Percentiles rank a stretch among this genome's conserved stretches.
These are phyloP conservation scores for Vaccinium corymbosum DNA, from an alignment of 148 eudicot genomes.

Conservation along the genomic window DNA sequence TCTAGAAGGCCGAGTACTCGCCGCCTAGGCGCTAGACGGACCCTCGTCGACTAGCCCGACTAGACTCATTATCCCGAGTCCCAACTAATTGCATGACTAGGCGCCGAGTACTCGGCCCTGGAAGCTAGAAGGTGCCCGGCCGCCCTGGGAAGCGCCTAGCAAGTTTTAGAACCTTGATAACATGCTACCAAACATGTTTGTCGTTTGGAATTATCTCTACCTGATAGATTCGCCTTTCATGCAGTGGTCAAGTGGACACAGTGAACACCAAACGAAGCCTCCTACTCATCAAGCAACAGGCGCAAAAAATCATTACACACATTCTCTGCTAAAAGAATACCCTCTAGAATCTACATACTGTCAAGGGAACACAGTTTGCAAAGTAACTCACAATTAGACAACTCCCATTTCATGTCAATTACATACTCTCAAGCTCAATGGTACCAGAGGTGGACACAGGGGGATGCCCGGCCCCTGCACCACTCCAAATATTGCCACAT, in stretches of 20 bases:
- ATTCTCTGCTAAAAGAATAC: neutral
- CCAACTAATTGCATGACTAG: too few relatives aligned
- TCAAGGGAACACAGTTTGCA: neutral
- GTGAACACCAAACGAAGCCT: neutral
- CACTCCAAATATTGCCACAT: too few relatives aligned
- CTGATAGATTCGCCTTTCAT: neutral
- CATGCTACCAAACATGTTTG: neutral
- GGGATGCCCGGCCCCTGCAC: too few relatives aligned
- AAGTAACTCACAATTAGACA: neutral
- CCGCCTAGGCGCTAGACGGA: too few relatives aligned
- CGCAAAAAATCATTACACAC: neutral
- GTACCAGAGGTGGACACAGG: neutral
- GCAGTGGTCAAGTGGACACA: neutral
- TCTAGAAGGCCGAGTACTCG: too few relatives aligned
- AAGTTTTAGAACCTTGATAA: too few relatives aligned
- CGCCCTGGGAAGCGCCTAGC: too few relatives aligned
- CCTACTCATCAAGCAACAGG: neutral
- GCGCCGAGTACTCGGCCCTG: too few relatives aligned
- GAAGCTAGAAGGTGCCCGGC: too few relatives aligned
- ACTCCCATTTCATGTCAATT: neutral
- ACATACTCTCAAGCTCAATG: neutral
- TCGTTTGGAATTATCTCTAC: neutral
- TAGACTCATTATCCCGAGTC: too few relatives aligned
- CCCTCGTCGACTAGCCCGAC: too few relatives aligned
- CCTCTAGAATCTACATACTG: neutral